Evolutionary conservation across 768 basidiomycete species (phyloP), one percentile per base, ranked within the genome.

Genomic region (Lenzites betulinus): DNA sequence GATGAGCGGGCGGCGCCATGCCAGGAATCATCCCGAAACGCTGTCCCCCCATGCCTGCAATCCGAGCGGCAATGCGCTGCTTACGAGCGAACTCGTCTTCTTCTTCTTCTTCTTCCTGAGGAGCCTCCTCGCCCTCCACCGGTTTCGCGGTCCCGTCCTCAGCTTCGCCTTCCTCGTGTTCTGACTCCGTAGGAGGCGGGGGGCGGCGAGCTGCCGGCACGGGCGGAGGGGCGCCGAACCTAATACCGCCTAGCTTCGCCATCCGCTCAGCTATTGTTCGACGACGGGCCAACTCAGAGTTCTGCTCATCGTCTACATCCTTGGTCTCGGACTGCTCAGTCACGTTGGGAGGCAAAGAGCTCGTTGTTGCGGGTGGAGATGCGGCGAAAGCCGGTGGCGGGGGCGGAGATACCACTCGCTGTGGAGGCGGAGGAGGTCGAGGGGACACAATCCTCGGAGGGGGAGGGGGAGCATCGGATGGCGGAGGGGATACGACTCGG

Each of bases 251-350:
- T 0, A 97, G 78, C 68, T 87, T 92, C 1, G 94, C 94, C 94
- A 97, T 95, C n/a, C 95, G 83, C 59, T 96, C 93, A 1, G 94
- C 93, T 38, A 97, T 91, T 1, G 90, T 90, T 30, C 79, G 80
- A 23, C 87, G 82, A 49, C 87, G 79, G 2, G 73, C 64, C 12
- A 71, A 68, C 22, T 78, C 80, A 9, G 71, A 74, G 23, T 83
- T 80, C 57, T 83, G 83, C 1, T 76, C 76, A 51, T 82, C 79
- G 16, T 60, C 59, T 23, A 50, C 36, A 12, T 33, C 59, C 2
- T 51, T 26, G 26, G 18, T 13, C 30, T 58, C 39, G 3, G 64
- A 60, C 1, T 64, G 64, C 22, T 61, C 65, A 7, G 63, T 59
- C 8, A 48, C 62, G 36, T 41, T 13, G 9, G 25, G 25, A 43